A percentile compares a stretch with the other conserved stretches of the same genome.
Conservation (phyloP, 2,329 filamentous ascomycete species). For the Pseudocercospora fijiensis region DNA sequence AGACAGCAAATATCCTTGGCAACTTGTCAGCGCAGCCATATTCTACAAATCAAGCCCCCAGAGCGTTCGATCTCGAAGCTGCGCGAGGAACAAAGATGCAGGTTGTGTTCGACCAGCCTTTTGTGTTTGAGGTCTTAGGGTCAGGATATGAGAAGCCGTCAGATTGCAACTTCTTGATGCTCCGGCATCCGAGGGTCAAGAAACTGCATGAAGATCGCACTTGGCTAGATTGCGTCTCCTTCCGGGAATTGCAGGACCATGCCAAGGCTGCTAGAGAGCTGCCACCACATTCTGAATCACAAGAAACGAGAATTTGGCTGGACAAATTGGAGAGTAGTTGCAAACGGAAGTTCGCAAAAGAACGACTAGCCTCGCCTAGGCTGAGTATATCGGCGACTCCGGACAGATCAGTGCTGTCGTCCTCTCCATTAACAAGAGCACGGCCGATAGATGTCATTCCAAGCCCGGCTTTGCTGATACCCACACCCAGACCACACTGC, state of each 20-base stretch:
- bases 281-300: constrained; percentile 54
- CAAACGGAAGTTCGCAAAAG: constrained; percentile 34
- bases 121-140: constrained; percentile 77
- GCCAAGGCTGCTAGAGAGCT: constrained; percentile 58
- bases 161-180: constrained; percentile 68
- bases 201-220: constrained; percentile 77
- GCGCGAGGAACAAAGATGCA: constrained; percentile 39
- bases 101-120: constrained; percentile 64
- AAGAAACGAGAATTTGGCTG: constrained; percentile 63
- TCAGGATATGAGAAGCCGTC: constrained; percentile 74
- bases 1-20: constrained; percentile 46
- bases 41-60: constrained; percentile 25
- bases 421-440: not conserved
- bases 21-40: constrained; percentile 39
- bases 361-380: constrained; percentile 23
- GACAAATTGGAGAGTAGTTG: constrained; percentile 54
- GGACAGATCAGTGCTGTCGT: constrained; percentile 10
- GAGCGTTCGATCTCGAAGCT: constrained; percentile 28
- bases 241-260: constrained; percentile 67
- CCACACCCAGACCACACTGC: not conserved
- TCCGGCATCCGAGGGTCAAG: constrained; percentile 72
- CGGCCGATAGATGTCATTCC: not conserved
- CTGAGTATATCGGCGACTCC: constrained; percentile 14
- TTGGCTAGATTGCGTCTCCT: constrained; percentile 66
- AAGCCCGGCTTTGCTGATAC: not conserved